phyloP scores from a whole-genome alignment of 2,329 filamentous ascomycete genomes.

The Fusarium algeriense region DNA sequence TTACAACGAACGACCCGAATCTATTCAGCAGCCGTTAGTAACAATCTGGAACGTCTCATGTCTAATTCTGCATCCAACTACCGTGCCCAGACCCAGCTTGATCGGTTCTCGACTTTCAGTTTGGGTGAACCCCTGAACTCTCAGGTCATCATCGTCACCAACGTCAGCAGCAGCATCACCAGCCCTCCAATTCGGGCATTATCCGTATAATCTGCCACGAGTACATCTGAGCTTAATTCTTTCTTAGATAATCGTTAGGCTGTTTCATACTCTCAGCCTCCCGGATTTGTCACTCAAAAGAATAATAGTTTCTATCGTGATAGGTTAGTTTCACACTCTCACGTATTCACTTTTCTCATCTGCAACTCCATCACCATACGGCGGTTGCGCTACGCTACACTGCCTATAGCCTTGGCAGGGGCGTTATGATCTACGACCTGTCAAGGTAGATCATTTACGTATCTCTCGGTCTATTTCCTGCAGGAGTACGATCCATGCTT shows the following conservation, averaged over 20 bases:
- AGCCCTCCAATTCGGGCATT: constrained; percentile 38
- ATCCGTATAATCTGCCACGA: constrained; percentile 32
- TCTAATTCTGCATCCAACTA: constrained; percentile 8
- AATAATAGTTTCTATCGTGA: constrained; percentile 9
- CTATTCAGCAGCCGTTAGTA: not conserved
- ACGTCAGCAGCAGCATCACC: constrained; percentile 17
- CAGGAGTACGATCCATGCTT: constrained; percentile 3
- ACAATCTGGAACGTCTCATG: constrained; percentile 15
- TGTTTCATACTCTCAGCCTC: constrained; percentile 22
- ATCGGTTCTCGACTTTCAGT: constrained; percentile 25
- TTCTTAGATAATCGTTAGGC: constrained; percentile 13
- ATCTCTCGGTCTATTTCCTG: constrained; percentile 7
- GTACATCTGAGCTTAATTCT: constrained; percentile 13
- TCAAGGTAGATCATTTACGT: constrained; percentile 24
- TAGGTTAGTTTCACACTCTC: constrained; percentile 37
- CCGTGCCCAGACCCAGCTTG: constrained; percentile 16
- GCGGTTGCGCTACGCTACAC: constrained; percentile 6
- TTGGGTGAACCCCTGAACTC: constrained; percentile 24
- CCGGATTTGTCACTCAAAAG: constrained; percentile 24
- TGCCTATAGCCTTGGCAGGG: constrained; percentile 31
- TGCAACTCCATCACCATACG: constrained; percentile 32
- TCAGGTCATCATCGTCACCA: constrained; percentile 16
- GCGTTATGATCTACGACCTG: constrained; percentile 35
- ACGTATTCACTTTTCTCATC: constrained; percentile 27
- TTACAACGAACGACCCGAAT: not conserved